A percentile compares a stretch with the other conserved stretches of the same genome.
Evolutionary conservation across 805 yeast genomes (phyloP).

Genomic region (Cyberlindnera maclurae): DNA sequence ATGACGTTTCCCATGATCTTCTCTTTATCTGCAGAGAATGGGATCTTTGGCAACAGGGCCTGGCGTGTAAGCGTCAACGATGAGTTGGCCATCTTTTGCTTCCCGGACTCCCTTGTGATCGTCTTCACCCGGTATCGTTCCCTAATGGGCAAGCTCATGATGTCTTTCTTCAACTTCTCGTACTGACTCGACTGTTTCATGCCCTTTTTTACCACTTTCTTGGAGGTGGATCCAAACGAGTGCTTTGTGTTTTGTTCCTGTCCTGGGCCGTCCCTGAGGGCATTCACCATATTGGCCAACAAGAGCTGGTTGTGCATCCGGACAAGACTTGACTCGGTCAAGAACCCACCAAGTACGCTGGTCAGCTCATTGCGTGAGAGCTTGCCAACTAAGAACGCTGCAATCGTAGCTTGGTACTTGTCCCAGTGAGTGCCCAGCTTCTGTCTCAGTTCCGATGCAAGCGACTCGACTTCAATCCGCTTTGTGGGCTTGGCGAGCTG

Average conservation of each 20-base stretch:
- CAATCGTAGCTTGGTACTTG: slow-evolving; percentile 70
- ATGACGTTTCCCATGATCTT: slow-evolving; percentile 37
- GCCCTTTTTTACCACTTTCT: slow-evolving; percentile 39
- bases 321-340: slow-evolving; percentile 28
- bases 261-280: slow-evolving; percentile 53
- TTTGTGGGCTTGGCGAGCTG: slow-evolving; percentile 6
- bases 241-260: slow-evolving; percentile 20
- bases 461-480: slow-evolving; percentile 53
- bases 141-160: slow-evolving; percentile 75
- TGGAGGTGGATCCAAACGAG: slow-evolving; percentile 22
- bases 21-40: slow-evolving; percentile 45
- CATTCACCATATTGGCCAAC: slow-evolving; percentile 76
- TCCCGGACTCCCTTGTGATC: slow-evolving; percentile 78
- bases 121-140: slow-evolving; percentile 82
- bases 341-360: slow-evolving; percentile 46
- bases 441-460: slow-evolving; percentile 68
- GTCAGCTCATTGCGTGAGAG: slow-evolving; percentile 71
- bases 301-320: slow-evolving; percentile 78
- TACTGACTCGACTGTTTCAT: slow-evolving; percentile 61
- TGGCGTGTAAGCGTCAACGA: slow-evolving; percentile 64
- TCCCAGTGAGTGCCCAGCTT: slow-evolving; percentile 77
- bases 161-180: slow-evolving; percentile 76
- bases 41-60: slow-evolving; percentile 62
- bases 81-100: slow-evolving; percentile 65
- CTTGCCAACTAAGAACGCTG: slow-evolving; percentile 71